Evolutionary conservation across 2,329 filamentous ascomycete genomes (phyloP).

Genomic region (Pseudopithomyces maydicus): DNA sequence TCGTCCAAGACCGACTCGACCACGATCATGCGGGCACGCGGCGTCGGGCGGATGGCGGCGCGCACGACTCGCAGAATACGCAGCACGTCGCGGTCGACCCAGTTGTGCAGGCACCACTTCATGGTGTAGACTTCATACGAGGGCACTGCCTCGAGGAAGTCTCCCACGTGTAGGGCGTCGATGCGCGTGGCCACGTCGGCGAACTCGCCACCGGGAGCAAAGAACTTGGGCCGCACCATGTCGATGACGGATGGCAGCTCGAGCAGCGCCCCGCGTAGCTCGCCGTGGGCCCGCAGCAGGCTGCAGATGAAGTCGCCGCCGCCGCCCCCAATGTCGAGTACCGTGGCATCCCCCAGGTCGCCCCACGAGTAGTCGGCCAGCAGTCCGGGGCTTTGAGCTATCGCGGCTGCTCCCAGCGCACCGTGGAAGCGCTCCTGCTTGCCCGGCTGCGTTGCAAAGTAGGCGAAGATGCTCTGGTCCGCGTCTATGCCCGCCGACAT

Average conservation of each 20-base stretch:
- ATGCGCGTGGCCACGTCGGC: slow-evolving; percentile 41
- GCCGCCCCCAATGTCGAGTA: slow-evolving; percentile 51
- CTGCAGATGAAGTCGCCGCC: slow-evolving; percentile 45
- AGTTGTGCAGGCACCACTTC: slow-evolving; percentile 53
- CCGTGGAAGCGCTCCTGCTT: slow-evolving; percentile 43
- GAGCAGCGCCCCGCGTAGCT: slow-evolving; percentile 43
- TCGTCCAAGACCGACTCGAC: slow-evolving; percentile 46
- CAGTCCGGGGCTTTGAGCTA: slow-evolving; percentile 47
- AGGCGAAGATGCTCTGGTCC: slow-evolving; percentile 48
- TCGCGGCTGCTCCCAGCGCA: slow-evolving; percentile 46
- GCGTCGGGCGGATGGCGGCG: slow-evolving; percentile 29
- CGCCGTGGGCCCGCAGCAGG: slow-evolving; percentile 37
- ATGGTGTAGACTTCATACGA: slow-evolving; percentile 37
- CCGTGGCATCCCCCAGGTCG: slow-evolving; percentile 36
- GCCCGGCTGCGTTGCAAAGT: slow-evolving; percentile 40
- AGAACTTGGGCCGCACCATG: slow-evolving; percentile 31
- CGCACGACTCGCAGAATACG: slow-evolving; percentile 39
- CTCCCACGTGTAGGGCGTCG: slow-evolving; percentile 36
- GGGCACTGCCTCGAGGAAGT: slow-evolving; percentile 47
- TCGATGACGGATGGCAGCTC: slow-evolving; percentile 46
- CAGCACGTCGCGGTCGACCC: slow-evolving; percentile 41
- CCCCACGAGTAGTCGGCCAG: slow-evolving; percentile 54
- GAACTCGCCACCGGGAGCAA: slow-evolving; percentile 31
- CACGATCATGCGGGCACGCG: slow-evolving; percentile 41
- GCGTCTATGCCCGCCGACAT: slow-evolving; percentile 45